Base-by-base conservation (phyloP, 2,329 filamentous ascomycete genomes). In the Talaromyces sp. region DNA sequence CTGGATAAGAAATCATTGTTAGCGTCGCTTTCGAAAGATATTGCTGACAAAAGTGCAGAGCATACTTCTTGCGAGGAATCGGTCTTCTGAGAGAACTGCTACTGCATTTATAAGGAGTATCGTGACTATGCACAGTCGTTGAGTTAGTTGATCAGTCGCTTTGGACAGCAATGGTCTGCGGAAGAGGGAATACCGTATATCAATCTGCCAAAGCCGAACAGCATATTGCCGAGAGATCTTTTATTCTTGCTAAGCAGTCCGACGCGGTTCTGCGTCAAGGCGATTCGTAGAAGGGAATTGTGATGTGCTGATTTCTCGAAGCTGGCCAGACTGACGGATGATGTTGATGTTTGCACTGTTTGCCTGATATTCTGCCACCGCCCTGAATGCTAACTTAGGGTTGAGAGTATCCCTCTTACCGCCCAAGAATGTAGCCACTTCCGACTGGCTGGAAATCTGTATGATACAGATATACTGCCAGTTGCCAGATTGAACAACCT, bases 61-160 rank as follows among this genome's bases (percentile, higher is more conserved):
- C 70, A 59, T 87, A 88, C 79, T 92, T 77, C 91, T 87, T 63
- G 88, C 90, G 68, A 96, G 90, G 77, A 96, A 96, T 66, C 92
- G 89, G 79, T 96, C 92, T 85, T 96, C 93, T 70, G 92, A 96
- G 67, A 98, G 89, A 73, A 97, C 87, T 67, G 93, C 92, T 74
- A 98, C 89, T 68, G 92, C 91, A 79, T 99, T 99, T 79, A 95
- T 88, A 74, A 98, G 85, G 72, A 98, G 91, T 75, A 96, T 83
- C 69, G 87, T 92, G 65, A 33, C 65, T 42, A 23, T 11, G 42
- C 25, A 40, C 35, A 48, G 39, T 25, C 35, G 23, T n/a, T n/a
- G 33, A 42, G 46, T 40, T 21, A 58, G 56, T 46, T 16, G 8
- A 25, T 28, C 18, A 25, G 33, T 52, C 11, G 8, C 3, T 52